phyloP scores from a whole-genome alignment of 2,329 filamentous ascomycete species.

The Diaporthe sp. region DNA sequence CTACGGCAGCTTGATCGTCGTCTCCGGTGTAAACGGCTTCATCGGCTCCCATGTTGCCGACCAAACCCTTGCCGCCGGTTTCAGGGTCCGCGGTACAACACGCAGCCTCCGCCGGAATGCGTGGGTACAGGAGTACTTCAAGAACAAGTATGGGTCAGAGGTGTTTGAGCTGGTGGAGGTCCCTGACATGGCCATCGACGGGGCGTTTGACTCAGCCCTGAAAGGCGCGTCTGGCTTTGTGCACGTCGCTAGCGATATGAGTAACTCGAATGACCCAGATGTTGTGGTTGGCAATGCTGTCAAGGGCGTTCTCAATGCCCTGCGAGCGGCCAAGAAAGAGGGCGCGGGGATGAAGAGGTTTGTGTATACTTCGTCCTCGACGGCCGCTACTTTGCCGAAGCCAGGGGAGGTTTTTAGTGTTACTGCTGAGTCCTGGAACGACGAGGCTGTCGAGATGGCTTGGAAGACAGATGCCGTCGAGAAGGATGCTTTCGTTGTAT shows the following conservation, averaged over 20 bases:
- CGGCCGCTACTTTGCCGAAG: not conserved
- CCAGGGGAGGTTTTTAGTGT: conserved; percentile 52
- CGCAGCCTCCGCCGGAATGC: conserved; percentile 48
- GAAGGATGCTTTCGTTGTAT: conserved; percentile 9
- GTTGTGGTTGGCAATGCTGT: conserved; percentile 10
- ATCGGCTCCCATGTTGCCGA: conserved; percentile 57
- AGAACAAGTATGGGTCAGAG: conserved; percentile 45
- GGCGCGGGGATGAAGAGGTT: conserved; percentile 19
- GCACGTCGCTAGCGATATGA: conserved; percentile 16
- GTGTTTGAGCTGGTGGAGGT: conserved; percentile 50
- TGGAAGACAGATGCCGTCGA: not conserved
- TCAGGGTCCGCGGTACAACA: conserved; percentile 57
- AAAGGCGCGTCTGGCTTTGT: not conserved
- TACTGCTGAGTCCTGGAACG: conserved; percentile 51
- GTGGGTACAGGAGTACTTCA: conserved; percentile 48
- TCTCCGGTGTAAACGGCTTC: conserved; percentile 60
- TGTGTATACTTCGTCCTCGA: conserved; percentile 26
- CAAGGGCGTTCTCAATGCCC: conserved; percentile 15
- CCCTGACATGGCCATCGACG: conserved; percentile 46
- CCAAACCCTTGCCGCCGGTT: conserved; percentile 53
- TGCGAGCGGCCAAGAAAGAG: conserved; percentile 9
- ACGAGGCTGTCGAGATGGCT: conserved; percentile 18
- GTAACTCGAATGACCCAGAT: not conserved
- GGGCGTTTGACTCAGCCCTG: conserved; percentile 3
- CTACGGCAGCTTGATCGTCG: conserved; percentile 48